Base-by-base conservation (phyloP, 2,329 filamentous ascomycete species). In the Chalaropsis ovoidea region DNA sequence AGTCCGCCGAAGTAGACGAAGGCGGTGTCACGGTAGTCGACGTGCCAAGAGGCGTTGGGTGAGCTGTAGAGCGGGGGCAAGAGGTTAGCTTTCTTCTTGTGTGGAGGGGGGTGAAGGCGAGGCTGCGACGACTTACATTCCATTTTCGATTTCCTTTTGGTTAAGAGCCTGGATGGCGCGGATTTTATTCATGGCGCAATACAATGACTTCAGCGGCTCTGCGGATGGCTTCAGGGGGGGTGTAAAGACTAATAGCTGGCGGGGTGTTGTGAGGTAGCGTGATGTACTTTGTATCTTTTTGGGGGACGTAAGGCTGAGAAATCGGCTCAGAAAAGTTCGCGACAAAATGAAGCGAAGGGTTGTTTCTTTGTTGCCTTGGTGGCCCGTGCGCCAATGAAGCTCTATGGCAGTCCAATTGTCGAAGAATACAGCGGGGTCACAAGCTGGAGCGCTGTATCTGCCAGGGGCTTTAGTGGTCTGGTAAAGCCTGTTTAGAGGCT, bases 1-100 rank as follows among this genome's bases (percentile, higher is more conserved):
- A 99, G 82, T 35, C 93, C 93, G 72, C 95, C 95, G 70, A 99
- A 92, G 80, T 96, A 96, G 74, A 99, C 80, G 75, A 93, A 99
- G 67, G 94, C 95, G 1, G 94, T 97, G 78, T 95, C 94, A 77
- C 90, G 89, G 77, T 97, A 99, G 79, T 99, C 95, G 74, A 88
- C 87, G 75, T 97, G 93, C 93, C 93, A 97, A 66, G 93, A 96
- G 69, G 88, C 93, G 76, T 91, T 86, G 52, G 92, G 87, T 1
- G 87, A 82, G 70, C 90, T 92, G 41, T 15, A 27, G 24, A 52
- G 49, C 19, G 5, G 42, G 54, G 42, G 68, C 75, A 69, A 74
- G 74, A 41, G 19, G 42, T 47, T 24, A 47, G 42, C 11, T 19
- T 24, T 66, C 62, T 52, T 69, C 45, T 62, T 22, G 54, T 43